Evolutionary conservation across 1,284 basidiomycete genomes (phyloP), one percentile per base, ranked within the genome.

Genomic region (Tylopilus orsonianus): DNA sequence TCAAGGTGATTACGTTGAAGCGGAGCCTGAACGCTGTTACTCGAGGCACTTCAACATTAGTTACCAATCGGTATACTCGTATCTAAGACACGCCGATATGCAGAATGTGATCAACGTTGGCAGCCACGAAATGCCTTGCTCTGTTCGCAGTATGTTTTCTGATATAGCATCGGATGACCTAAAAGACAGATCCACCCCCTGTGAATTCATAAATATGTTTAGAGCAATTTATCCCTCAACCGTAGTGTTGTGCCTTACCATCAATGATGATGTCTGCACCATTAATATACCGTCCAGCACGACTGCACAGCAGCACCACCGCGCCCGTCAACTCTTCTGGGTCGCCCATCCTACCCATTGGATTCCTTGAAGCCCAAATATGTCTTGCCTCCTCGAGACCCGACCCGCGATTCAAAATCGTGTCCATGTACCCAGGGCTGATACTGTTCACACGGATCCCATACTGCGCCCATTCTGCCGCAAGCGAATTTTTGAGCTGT

Each of bases 401-500:
- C 0, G 63, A 57, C 8, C 67, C 69, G 35, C 66, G 59, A 27
- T 73, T 76, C 55, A 74, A 57, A 34, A 68, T 61, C 2, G 73
- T 75, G 46, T 74, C 68, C 67, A 73, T 73, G 52, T 72, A 74
- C n/a, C 74, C 73, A 8, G 73, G 71, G 38, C 68, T 69, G 30
- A 76, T 65, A 24, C 64, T 71, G 46, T 74, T 75, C 29, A 73
- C 72, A 4, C 70, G 66, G 32, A 75, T 72, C 1, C 72, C 72
- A 48, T 74, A 61, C 6, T 59, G 53, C 2, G 67, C 68, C 72
- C 71, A 74, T 53, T 75, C 73, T 0, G 71, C 71, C 6, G 71
- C 72, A 5, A 63, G 52, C 10, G 52, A 55, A 27, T 44, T 53
- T 32, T 53, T 58, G 35, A 62, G 56, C 27, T 56, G 56, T 36